These are phyloP conservation scores for Fusarium staphyleae DNA, from an alignment of 2,329 filamentous ascomycete genomes.

Conservation along the genomic window DNA sequence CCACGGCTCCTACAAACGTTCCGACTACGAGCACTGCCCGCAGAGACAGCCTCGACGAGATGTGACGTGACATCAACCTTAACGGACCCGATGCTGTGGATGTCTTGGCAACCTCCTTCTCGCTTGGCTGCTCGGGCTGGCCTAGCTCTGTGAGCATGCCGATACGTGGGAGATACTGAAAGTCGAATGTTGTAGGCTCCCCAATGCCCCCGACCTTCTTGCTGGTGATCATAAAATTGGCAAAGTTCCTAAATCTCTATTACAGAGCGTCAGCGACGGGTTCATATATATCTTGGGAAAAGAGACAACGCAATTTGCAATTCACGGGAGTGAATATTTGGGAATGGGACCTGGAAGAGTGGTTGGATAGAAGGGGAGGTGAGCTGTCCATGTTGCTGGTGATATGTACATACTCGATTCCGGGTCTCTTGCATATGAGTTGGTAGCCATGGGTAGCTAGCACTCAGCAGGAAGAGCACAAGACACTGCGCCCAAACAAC, in stretches of 20 bases:
- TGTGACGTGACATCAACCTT: slow-evolving; percentile 9
- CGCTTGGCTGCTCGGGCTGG: slow-evolving; percentile 14
- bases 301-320: neutral
- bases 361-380: neutral
- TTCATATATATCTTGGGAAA: neutral
- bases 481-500: slow-evolving; percentile 70
- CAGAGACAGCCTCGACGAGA: neutral
- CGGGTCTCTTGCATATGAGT: slow-evolving; percentile 48
- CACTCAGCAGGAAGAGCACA: slow-evolving; percentile 66
- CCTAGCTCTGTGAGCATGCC: slow-evolving; percentile 47
- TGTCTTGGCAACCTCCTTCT: neutral
- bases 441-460: slow-evolving; percentile 50
- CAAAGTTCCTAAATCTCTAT: slow-evolving; percentile 40
- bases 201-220: slow-evolving; percentile 68
- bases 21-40: slow-evolving; percentile 34
- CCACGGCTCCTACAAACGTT: slow-evolving; percentile 19
- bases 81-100: slow-evolving; percentile 3
- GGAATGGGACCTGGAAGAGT: neutral
- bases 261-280: slow-evolving; percentile 18
- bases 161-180: slow-evolving; percentile 70
- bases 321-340: neutral
- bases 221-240: slow-evolving; percentile 64
- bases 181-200: slow-evolving; percentile 69
- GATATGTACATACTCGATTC: slow-evolving; percentile 37
- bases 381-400: neutral